Evolutionary conservation across 2,329 filamentous ascomycete genomes (phyloP), one percentile per base, ranked within the genome.

Genomic region (Ascochyta clinopodiicola): DNA sequence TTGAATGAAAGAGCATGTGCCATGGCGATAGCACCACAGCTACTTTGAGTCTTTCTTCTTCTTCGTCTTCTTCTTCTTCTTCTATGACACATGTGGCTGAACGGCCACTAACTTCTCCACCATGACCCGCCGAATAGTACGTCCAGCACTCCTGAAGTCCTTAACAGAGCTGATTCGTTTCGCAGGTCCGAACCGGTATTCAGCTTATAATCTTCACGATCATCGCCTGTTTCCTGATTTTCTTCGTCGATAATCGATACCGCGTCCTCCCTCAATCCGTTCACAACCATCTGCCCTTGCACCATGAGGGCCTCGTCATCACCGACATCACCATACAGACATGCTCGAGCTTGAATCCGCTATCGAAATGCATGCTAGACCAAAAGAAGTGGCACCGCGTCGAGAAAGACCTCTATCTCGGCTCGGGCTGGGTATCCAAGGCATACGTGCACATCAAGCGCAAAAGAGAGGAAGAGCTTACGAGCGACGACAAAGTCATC

Each of bases 231-330:
- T 80, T 94, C 64, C 72, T 93, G 67, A 77, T 94, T 68, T 87
- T 94, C 75, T 84, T 96, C 75, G 87, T 96, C 80, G 93, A 97
- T 78, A 90, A 88, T 71, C 91, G 89, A 73, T 96, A 95, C 80
- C 86, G 90, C 64, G 89, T 97, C 56, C 86, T 97, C 32, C 93
- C 93, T 37, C 87, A 88, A 68, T 86, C 89, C 57, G 89, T 97
- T 64, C 93, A 97, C 81, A 89, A 87, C 74, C 91, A 94, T 75
- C 86, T 96, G 69, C 93, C 93, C 24, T 66, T 75, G 27, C 92
- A 96, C 76, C 90, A 96, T 71, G 86, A 90, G 38, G 92, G 92
- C 61, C 84, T 89, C 56, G 87, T 96, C 68, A 86, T 96, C 67
- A 96, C 91, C 71, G 93, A 97, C 77, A 82, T 96, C 56, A 90